Evolutionary conservation across 176 grass and related monocot genomes (phyloP), one percentile per base, ranked within the genome.

Genomic region (Lolium perenne): DNA sequence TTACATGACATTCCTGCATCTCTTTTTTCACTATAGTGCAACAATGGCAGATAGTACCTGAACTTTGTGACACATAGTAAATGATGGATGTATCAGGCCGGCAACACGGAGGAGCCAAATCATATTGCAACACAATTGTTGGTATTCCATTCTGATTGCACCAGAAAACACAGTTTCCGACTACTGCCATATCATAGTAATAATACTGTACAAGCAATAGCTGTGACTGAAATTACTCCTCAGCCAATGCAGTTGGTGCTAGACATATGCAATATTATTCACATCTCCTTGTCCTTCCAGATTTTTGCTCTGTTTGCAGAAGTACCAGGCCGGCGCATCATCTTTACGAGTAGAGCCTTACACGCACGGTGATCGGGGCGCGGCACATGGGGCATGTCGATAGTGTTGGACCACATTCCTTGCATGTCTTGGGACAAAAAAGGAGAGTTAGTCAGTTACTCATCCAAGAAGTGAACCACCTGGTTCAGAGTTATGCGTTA

Each of bases 311-410:
- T 26, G 46, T 13, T 17, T 50, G 12, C 50, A 80, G 38, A 29
- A 82, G 3, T 11, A 32, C 79, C 32, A 35, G 32, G 32, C 32
- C 1, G 14, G 17, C 50, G 23, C 9, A 14, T 8, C 35, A 15
- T 57, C 38, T 84, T 90, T 47, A 97, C 50, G 86, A 70, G 72
- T 85, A 98, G 68, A 98, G 87, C 87, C 85, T 91, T 68, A 93
- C 67, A 7, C 92, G 97, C 60, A 94, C 71, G 9, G 87, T 92
- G 79, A 98, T 91, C 49, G 85, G 38, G 8, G 48, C 84, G 10
- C 90, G 88, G 60, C 97, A 98, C 73, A 98, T 61, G 18, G 93
- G 96, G 87, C 96, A 98, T 47, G 92, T 88, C 2, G 86, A 85
- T 59, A 98, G 60, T 23, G 86, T 86, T 16, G 92, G 80, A 22